Evolutionary conservation across 352 stramenopile species (phyloP), one percentile per base, ranked within the genome.

Genomic region (Pythium dissotocum): DNA sequence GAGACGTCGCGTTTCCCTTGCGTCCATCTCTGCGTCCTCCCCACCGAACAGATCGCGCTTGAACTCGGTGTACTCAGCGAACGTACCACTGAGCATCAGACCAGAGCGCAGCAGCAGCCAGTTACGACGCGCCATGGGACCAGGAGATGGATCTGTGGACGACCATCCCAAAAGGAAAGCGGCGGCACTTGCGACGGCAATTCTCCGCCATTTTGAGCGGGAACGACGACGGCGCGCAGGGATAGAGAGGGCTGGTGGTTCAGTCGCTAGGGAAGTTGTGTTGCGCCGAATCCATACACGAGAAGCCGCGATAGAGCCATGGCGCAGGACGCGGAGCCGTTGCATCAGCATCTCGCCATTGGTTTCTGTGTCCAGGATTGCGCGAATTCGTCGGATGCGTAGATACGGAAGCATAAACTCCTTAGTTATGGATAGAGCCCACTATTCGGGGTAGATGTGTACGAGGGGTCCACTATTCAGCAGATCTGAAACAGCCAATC

Each of bases 1-100:
- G 18, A 75, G 62, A 4, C 69, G 62, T 3, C 59, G 32, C 42
- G 52, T 53, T 18, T 48, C 58, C 0, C 61, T 57, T 14, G 54
- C 48, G 24, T 53, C 33, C 1, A 63, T 44, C 9, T 51, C 21
- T 18, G 21, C 40, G 32, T 40, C 53, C 30, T 55, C 8, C 67
- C 57, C 16, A 33, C 53, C 59, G 5, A 72, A 56, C 21, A 72
- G 28, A 63, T 73, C 67, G n/a, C 48, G 18, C 13, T 55, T 24
- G 8, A 67, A 28, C 16, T 74, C 62, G n/a, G 60, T 73, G 24
- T 80, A 65, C 30, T 67, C 51, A 13, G 70, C 21, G 36, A 80
- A 68, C 36, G 78, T 36, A 4, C 65, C 38, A 35, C 79, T 67
- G 18, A 83, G 71, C 33, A 76, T 67, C 42, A 67, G 66, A 16